Evolutionary conservation across 2,329 filamentous ascomycete genomes (phyloP).

Genomic region (Thelonectria discophora): DNA sequence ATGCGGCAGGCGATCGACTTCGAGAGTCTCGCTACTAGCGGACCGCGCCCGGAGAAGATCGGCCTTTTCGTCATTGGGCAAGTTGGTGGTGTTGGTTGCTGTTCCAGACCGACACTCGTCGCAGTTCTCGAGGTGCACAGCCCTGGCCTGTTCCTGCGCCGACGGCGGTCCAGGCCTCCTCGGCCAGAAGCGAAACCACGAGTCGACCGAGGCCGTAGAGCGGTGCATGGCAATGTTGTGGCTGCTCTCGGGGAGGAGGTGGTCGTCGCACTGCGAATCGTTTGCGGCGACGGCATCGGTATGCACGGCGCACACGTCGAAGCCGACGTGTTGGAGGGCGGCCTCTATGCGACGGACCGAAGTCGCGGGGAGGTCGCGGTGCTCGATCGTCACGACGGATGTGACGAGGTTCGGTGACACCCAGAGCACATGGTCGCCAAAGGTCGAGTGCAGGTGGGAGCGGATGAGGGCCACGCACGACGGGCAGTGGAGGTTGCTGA

Average conservation of each 20-base stretch:
- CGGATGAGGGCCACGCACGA: constrained; percentile 76
- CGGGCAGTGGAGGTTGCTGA: constrained; percentile 81
- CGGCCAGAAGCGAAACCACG: constrained; percentile 47
- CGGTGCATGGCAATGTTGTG: constrained; percentile 27
- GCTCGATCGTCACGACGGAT: constrained; percentile 71
- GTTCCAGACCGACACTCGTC: constrained; percentile 45
- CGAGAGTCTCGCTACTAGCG: constrained; percentile 17
- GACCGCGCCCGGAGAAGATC: constrained; percentile 23
- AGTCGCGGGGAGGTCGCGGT: constrained; percentile 54
- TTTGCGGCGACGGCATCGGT: constrained; percentile 47
- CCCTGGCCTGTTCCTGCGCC: constrained; percentile 36
- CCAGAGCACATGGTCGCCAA: constrained; percentile 58
- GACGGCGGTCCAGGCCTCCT: constrained; percentile 35
- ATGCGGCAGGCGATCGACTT: constrained; percentile 16
- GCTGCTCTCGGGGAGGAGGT: constrained; percentile 37
- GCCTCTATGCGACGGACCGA: constrained; percentile 54
- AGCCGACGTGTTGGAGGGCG: constrained; percentile 65
- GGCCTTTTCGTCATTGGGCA: constrained; percentile 20
- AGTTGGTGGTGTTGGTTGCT: constrained; percentile 2
- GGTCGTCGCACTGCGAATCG: constrained; percentile 39
- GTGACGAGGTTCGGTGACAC: constrained; percentile 77
- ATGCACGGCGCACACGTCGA: constrained; percentile 63
- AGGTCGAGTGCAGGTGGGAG: constrained; percentile 61
- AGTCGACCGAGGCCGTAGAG: constrained; percentile 36
- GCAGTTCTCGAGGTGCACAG: constrained; percentile 51